Percentiles rank a stretch among this genome's conserved stretches.
phyloP scores from a whole-genome alignment of 176 grass and related monocot genomes.

The Zea luxurians region DNA sequence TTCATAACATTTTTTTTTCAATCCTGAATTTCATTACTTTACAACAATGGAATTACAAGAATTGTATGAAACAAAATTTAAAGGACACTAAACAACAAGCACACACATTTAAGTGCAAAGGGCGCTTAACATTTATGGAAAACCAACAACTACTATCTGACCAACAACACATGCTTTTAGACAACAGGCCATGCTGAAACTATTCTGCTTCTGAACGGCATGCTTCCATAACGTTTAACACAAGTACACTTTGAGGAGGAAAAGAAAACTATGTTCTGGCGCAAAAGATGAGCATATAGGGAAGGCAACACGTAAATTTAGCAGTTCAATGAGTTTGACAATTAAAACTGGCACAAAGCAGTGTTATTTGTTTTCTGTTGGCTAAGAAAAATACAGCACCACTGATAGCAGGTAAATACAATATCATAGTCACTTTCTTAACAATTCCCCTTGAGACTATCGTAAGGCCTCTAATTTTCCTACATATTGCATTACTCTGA shows the following conservation, averaged over 20 bases:
- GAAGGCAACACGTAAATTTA: background rate
- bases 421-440: background rate
- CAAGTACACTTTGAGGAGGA: background rate
- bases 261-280: background rate
- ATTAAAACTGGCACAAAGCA: background rate
- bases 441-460: background rate
- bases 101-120: background rate
- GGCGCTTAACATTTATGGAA: background rate
- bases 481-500: background rate
- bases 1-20: background rate
- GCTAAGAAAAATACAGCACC: background rate
- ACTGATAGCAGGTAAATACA: background rate
- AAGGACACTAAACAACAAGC: background rate
- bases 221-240: background rate
- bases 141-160: background rate
- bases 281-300: background rate
- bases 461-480: background rate
- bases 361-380: background rate
- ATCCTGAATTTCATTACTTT: background rate
- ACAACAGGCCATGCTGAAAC: background rate
- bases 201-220: background rate
- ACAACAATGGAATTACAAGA: background rate
- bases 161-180: background rate
- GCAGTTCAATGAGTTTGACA: background rate
- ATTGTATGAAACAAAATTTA: background rate